Conservation (phyloP, 2,329 filamentous ascomycete genomes). For the Fusarium nurragi region DNA sequence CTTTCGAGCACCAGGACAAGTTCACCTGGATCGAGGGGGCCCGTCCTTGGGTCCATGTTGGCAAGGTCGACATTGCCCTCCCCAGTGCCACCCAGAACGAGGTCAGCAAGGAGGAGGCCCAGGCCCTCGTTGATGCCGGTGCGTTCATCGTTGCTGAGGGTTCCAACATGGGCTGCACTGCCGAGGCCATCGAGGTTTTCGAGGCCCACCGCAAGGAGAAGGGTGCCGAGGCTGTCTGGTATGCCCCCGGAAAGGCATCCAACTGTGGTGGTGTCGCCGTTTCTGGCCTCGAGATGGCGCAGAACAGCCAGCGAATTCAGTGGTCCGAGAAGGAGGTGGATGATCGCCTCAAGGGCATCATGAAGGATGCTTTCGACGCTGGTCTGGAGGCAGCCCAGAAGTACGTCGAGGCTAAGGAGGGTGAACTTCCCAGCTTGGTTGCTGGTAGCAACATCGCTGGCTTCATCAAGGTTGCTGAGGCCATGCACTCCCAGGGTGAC, state of each 20-base stretch:
- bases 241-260: conserved; percentile 95
- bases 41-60: conserved; percentile 91
- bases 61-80: conserved; percentile 88
- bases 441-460: conserved; percentile 97
- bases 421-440: conserved; percentile 87
- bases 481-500: conserved; percentile 97
- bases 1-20: conserved; percentile 71
- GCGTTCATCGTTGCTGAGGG: conserved; percentile 92
- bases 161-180: conserved; percentile 98
- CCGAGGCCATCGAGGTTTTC: conserved; percentile 93
- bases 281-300: conserved; percentile 97
- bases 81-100: conserved; percentile 98
- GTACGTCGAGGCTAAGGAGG: conserved; percentile 81
- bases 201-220: conserved; percentile 79
- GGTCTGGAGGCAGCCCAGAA: conserved; percentile 89
- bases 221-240: conserved; percentile 82
- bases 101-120: conserved; percentile 89
- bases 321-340: conserved; percentile 95
- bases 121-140: conserved; percentile 79
- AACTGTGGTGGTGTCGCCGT: conserved; percentile 98
- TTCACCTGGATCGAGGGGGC: conserved; percentile 90
- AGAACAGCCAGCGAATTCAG: conserved; percentile 87
- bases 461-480: conserved; percentile 93
- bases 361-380: conserved; percentile 92
- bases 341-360: conserved; percentile 88